phyloP scores from a whole-genome alignment of 2,329 filamentous ascomycete species.

The Fusarium verticillioides region DNA sequence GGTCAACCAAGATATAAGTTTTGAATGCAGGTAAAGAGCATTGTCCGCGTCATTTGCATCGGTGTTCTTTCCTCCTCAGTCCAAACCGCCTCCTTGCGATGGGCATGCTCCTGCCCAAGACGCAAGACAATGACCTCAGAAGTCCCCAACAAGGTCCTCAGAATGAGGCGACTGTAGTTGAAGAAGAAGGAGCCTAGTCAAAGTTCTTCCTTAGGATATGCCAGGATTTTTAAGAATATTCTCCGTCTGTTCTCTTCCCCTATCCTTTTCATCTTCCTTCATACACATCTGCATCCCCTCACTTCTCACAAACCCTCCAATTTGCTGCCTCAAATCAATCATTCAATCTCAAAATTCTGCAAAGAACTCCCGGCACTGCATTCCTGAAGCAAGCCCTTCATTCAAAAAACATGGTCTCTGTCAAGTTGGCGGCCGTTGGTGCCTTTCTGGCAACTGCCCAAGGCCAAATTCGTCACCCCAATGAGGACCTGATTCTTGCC shows the following conservation, averaged over 20 bases:
- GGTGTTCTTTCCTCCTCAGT: conserved; percentile 1
- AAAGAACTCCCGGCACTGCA: neutral
- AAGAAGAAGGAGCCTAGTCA: neutral
- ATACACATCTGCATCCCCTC: conserved; percentile 1
- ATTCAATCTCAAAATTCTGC: neutral
- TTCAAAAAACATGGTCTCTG: conserved; percentile 37
- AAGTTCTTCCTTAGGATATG: neutral
- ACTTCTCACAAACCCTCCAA: neutral
- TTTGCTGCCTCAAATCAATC: neutral
- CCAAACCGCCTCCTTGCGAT: neutral
- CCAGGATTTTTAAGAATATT: no score
- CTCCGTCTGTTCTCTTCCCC: neutral
- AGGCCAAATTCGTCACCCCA: conserved; percentile 43
- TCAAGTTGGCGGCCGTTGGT: conserved; percentile 41
- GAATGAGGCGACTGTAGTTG: neutral
- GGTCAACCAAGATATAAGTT: no score
- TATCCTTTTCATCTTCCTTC: neutral
- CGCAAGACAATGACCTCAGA: neutral
- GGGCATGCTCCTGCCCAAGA: conserved; percentile 2
- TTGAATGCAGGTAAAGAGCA: neutral
- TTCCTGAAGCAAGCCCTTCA: neutral
- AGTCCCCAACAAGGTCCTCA: neutral
- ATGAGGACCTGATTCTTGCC: conserved; percentile 54
- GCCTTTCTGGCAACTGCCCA: conserved; percentile 35
- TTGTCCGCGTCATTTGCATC: neutral